These are phyloP conservation scores for Russula ochroleuca DNA, from an alignment of 768 basidiomycete genomes.

Conservation along the genomic window DNA sequence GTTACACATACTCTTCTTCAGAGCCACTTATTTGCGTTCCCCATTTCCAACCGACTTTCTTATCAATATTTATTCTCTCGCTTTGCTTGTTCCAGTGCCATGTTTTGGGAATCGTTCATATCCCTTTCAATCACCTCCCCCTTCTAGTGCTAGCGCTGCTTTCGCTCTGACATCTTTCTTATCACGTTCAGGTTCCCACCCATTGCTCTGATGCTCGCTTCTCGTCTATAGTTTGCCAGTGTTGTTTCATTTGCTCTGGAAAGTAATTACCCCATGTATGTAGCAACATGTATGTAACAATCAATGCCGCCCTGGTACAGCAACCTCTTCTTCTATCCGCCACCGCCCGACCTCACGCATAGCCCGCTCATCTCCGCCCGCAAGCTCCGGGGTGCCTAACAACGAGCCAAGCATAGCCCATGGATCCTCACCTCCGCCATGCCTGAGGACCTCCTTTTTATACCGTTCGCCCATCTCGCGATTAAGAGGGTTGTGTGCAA, in stretches of 20 bases:
- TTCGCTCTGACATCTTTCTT: neutral
- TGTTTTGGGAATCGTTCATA: neutral
- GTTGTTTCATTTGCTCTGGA: neutral
- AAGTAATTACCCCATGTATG: neutral
- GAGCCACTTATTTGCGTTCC: neutral
- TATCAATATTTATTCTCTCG: neutral
- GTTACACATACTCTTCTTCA: too few species aligned
- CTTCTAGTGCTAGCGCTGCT: neutral
- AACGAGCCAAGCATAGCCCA: constrained; percentile 87
- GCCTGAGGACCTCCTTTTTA: constrained; percentile 67
- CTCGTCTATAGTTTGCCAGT: neutral
- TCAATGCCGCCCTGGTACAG: constrained; percentile 57
- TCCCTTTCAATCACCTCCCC: neutral
- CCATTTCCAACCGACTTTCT: neutral
- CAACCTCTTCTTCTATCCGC: constrained; percentile 74
- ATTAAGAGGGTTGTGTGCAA: constrained; percentile 60
- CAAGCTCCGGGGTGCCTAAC: constrained; percentile 58
- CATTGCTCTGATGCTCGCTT: neutral
- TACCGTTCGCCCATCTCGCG: constrained; percentile 77
- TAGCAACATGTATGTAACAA: constrained; percentile 1
- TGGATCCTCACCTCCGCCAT: constrained; percentile 88
- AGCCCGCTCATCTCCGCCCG: constrained; percentile 66
- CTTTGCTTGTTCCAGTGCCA: too few species aligned
- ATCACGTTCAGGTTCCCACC: neutral
- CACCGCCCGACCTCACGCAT: constrained; percentile 91